Evolutionary conservation across 2,329 filamentous ascomycete genomes (phyloP).

Genomic region (Fusarium papillatum): DNA sequence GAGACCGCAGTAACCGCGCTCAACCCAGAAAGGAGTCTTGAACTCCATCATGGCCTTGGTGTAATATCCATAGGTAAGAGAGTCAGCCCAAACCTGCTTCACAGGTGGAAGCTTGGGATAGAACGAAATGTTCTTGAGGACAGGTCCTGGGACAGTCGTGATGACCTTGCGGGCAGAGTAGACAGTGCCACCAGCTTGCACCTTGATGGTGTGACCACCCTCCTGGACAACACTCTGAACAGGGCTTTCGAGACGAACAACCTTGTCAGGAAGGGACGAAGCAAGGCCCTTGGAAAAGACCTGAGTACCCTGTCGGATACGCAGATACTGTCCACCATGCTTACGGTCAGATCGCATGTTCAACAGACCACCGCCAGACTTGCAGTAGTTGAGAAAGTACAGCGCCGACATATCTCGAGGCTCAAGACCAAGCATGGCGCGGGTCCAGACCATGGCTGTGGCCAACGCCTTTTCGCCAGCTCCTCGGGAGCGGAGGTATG

Average conservation of each 20-base stretch:
- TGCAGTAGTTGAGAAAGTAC: constrained; percentile 69
- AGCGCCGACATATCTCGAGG: constrained; percentile 63
- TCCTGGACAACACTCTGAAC: constrained; percentile 49
- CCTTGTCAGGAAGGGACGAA: constrained; percentile 44
- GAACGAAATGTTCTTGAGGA: constrained; percentile 61
- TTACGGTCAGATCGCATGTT: constrained; percentile 66
- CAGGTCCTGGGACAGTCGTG: constrained; percentile 60
- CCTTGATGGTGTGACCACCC: constrained; percentile 35
- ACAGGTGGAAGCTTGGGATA: constrained; percentile 57
- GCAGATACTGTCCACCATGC: constrained; percentile 65
- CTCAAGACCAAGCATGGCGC: constrained; percentile 65
- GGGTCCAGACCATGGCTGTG: constrained; percentile 57
- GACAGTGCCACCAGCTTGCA: constrained; percentile 41
- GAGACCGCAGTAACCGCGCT: constrained; percentile 58
- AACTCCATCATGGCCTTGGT: constrained; percentile 64
- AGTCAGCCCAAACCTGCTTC: constrained; percentile 52
- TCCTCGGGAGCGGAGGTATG: constrained; percentile 42
- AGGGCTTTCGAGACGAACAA: constrained; percentile 46
- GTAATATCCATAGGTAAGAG: constrained; percentile 60
- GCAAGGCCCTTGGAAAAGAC: constrained; percentile 54
- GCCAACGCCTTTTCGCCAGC: constrained; percentile 27
- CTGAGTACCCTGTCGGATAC: constrained; percentile 62
- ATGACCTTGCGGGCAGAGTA: constrained; percentile 60
- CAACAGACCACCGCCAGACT: constrained; percentile 63
- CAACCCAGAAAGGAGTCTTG: constrained; percentile 53